phyloP scores from a whole-genome alignment of 768 basidiomycete species.

The Dacryopinax spathularia region DNA sequence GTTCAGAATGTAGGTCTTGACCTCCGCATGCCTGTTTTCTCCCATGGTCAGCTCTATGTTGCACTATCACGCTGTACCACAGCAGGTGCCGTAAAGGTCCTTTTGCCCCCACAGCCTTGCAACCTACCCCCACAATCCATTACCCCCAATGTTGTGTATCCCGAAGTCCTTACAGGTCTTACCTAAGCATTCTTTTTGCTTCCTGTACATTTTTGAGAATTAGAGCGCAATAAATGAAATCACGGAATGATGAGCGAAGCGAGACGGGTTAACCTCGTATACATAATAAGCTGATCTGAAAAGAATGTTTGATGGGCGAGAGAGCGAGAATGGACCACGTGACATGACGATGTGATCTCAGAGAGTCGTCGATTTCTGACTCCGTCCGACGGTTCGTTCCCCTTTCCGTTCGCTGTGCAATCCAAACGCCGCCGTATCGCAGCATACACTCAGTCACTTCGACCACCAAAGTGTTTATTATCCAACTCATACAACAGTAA shows the following conservation, averaged over 20 bases:
- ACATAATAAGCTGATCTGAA: too few species aligned
- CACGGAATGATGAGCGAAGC: not conserved
- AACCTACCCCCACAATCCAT: not conserved
- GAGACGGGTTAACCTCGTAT: not conserved
- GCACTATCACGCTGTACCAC: slow-evolving; percentile 8
- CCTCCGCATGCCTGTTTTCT: not conserved
- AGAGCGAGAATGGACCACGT: too few species aligned
- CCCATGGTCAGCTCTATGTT: slow-evolving; percentile 8
- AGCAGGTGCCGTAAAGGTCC: not conserved
- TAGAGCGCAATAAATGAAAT: not conserved
- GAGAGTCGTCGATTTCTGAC: too few species aligned
- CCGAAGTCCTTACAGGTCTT: slow-evolving; percentile 5
- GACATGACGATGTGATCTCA: too few species aligned
- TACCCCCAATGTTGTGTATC: slow-evolving; percentile 8
- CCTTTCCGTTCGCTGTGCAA: too few species aligned
- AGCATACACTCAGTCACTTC: too few species aligned
- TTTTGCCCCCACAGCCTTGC: slow-evolving; percentile 5
- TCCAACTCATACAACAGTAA: too few species aligned
- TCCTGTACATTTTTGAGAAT: too few species aligned
- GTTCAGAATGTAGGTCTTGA: slow-evolving; percentile 9
- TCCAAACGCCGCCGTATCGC: too few species aligned
- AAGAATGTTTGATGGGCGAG: too few species aligned
- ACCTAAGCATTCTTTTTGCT: not conserved
- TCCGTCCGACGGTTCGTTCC: too few species aligned
- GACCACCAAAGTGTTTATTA: too few species aligned